These are phyloP conservation scores for Lentinula raphanica DNA, from an alignment of 768 basidiomycete genomes.

Conservation along the genomic window DNA sequence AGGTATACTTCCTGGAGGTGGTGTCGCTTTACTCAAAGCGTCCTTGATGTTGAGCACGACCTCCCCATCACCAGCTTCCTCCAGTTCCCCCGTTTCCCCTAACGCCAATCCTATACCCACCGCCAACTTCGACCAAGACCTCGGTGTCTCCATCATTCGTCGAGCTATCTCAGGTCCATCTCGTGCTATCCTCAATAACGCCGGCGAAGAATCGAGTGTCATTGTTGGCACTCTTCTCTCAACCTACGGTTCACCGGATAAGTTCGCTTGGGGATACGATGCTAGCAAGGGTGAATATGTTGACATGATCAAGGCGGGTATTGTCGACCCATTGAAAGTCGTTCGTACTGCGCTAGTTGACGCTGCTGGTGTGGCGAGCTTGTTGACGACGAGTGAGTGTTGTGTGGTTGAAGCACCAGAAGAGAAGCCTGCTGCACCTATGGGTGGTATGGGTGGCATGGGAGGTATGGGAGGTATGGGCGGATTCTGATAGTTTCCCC, in stretches of 20 bases:
- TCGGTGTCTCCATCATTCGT: conserved; percentile 90
- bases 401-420: conserved; percentile 91
- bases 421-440: conserved; percentile 53
- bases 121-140: conserved; percentile 94
- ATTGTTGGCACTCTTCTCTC: conserved; percentile 83
- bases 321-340: conserved; percentile 95
- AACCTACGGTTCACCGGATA: conserved; percentile 64
- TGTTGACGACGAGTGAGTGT: conserved; percentile 90
- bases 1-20: conserved; percentile 96
- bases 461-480: conserved; percentile 9
- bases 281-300: conserved; percentile 88
- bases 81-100: conserved; percentile 45
- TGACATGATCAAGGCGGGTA: conserved; percentile 92
- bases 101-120: conserved; percentile 69
- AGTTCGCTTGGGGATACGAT: conserved; percentile 87
- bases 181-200: conserved; percentile 87
- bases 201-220: conserved; percentile 90
- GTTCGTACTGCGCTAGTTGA: conserved; percentile 91
- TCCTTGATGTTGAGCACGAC: conserved; percentile 60
- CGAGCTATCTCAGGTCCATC: conserved; percentile 80
- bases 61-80: conserved; percentile 40
- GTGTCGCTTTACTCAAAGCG: conserved; percentile 88
- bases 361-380: conserved; percentile 86
- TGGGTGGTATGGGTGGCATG: conserved; percentile 56
- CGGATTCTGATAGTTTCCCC: conserved; percentile 5